Percentiles rank a stretch among this genome's conserved stretches.
phyloP scores from a whole-genome alignment of 352 stramenopile genomes.

The Globisporangium yorkense region DNA sequence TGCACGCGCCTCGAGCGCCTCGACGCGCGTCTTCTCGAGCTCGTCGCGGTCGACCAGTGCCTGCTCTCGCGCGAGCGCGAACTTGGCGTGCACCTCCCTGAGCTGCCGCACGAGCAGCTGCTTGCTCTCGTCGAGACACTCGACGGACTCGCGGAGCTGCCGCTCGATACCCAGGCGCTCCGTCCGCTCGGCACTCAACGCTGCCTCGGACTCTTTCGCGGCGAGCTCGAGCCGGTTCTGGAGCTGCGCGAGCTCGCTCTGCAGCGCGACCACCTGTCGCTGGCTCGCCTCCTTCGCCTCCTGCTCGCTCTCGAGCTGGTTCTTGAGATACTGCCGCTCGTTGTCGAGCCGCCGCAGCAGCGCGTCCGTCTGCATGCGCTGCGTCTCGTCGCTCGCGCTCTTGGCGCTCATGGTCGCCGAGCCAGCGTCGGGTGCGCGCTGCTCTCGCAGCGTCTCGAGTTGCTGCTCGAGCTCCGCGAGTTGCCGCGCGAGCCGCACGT shows the following conservation, averaged over 20 bases:
- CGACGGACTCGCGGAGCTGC: slow-evolving; percentile 27
- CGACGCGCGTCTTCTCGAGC: slow-evolving; percentile 45
- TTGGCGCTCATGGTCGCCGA: slow-evolving; percentile 36
- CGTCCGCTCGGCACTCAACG: slow-evolving; percentile 23
- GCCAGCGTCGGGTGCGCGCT: slow-evolving; percentile 29
- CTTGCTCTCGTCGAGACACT: slow-evolving; percentile 50
- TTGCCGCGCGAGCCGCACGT: slow-evolving; percentile 49
- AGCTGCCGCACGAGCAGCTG: slow-evolving; percentile 40
- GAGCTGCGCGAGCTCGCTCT: slow-evolving; percentile 37
- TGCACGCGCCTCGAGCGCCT: slow-evolving; percentile 36
- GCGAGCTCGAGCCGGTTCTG: slow-evolving; percentile 31
- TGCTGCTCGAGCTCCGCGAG: slow-evolving; percentile 57
- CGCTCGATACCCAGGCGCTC: slow-evolving; percentile 33
- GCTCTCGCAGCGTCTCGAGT: slow-evolving; percentile 55
- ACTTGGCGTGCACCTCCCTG: slow-evolving; percentile 58
- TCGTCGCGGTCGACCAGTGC: slow-evolving; percentile 56
- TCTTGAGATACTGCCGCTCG: slow-evolving; percentile 79
- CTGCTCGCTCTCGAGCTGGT: slow-evolving; percentile 52
- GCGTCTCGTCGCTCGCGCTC: slow-evolving; percentile 68
- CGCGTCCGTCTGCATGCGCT: slow-evolving; percentile 77
- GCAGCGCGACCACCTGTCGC: slow-evolving; percentile 27
- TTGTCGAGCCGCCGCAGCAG: slow-evolving; percentile 67
- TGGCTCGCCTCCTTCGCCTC: slow-evolving; percentile 41
- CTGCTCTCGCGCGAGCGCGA: slow-evolving; percentile 47
- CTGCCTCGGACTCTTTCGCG: slow-evolving; percentile 31